These are phyloP conservation scores for Triticum turgidum DNA, from an alignment of 176 grass and related monocot genomes.

Conservation along the genomic window DNA sequence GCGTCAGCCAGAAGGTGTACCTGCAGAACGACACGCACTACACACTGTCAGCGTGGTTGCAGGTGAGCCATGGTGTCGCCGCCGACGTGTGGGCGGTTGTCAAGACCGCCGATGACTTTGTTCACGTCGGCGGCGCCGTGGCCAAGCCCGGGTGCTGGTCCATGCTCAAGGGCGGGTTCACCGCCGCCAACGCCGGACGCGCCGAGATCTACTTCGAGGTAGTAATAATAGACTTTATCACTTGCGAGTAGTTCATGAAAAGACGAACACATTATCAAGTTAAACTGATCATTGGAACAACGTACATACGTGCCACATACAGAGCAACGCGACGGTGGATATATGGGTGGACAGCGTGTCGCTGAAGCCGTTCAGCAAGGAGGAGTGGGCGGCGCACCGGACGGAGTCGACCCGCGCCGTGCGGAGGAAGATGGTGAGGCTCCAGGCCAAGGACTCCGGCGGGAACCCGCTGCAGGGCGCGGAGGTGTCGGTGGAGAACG, in stretches of 20 bases:
- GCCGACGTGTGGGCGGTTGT: constrained; percentile 56
- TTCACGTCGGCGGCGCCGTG: constrained; percentile 44
- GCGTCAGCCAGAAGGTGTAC: constrained; percentile 64
- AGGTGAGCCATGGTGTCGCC: constrained; percentile 45
- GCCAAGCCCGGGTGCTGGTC: constrained; percentile 79
- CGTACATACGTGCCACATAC: not conserved
- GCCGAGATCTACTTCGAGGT: constrained; percentile 87
- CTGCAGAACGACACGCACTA: constrained; percentile 53
- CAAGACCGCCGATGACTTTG: constrained; percentile 46
- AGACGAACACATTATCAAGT: too few relatives aligned
- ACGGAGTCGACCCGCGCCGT: constrained; percentile 2
- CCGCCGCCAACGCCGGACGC: constrained; percentile 46
- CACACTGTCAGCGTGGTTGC: constrained; percentile 76
- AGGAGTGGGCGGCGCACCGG: constrained; percentile 74
- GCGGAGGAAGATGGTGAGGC: constrained; percentile 40
- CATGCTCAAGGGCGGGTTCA: constrained; percentile 94
- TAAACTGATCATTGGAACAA: too few relatives aligned
- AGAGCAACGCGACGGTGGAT: constrained; percentile 66
- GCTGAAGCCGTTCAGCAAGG: constrained; percentile 65
- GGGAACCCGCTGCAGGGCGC: constrained; percentile 49
- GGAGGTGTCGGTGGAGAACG: constrained; percentile 38
- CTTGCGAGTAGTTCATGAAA: too few relatives aligned
- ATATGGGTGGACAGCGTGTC: constrained; percentile 82
- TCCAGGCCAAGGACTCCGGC: constrained; percentile 50
- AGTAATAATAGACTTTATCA: too few relatives aligned